phyloP scores from a whole-genome alignment of 1,284 basidiomycete species.

The Fomes fomentarius region DNA sequence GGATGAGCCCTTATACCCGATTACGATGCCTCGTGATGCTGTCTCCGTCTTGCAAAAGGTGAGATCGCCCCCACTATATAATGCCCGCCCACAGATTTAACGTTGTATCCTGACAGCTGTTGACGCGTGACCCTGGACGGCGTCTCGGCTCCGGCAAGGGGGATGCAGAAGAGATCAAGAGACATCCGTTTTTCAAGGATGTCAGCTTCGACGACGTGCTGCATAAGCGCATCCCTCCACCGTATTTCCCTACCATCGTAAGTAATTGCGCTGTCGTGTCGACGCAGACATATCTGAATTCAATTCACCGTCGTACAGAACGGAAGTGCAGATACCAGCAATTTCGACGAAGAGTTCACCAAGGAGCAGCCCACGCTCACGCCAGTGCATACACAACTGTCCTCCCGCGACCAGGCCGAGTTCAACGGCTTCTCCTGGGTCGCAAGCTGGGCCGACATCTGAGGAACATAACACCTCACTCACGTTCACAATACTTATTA shows the following conservation, averaged over 20 bases:
- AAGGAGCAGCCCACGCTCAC: slow-evolving; percentile 96
- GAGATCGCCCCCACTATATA: neutral
- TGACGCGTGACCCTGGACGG: slow-evolving; percentile 91
- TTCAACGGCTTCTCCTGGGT: slow-evolving; percentile 97
- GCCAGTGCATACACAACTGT: slow-evolving; percentile 94
- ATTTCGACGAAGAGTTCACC: slow-evolving; percentile 98
- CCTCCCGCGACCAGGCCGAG: slow-evolving; percentile 91
- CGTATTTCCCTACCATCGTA: slow-evolving; percentile 96
- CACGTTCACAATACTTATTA: slow-evolving; percentile 32
- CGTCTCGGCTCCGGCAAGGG: slow-evolving; percentile 93
- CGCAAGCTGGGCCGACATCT: slow-evolving; percentile 74
- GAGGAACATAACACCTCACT: slow-evolving; percentile 28
- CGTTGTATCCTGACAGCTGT: slow-evolving; percentile 55
- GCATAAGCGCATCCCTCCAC: slow-evolving; percentile 95
- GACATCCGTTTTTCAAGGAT: slow-evolving; percentile 98
- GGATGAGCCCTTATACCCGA: slow-evolving; percentile 98
- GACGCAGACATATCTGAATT: neutral
- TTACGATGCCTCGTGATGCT: slow-evolving; percentile 99
- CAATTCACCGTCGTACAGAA: slow-evolving; percentile 47
- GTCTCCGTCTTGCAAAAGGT: slow-evolving; percentile 96
- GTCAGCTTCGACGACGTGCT: slow-evolving; percentile 96
- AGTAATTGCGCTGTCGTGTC: slow-evolving; percentile 36
- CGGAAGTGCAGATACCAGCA: slow-evolving; percentile 80
- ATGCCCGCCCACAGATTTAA: neutral
- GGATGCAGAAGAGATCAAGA: slow-evolving; percentile 98